These are phyloP conservation scores for Arabidopsis hybrid DNA, from an alignment of 441 rosid species.

Conservation along the genomic window DNA sequence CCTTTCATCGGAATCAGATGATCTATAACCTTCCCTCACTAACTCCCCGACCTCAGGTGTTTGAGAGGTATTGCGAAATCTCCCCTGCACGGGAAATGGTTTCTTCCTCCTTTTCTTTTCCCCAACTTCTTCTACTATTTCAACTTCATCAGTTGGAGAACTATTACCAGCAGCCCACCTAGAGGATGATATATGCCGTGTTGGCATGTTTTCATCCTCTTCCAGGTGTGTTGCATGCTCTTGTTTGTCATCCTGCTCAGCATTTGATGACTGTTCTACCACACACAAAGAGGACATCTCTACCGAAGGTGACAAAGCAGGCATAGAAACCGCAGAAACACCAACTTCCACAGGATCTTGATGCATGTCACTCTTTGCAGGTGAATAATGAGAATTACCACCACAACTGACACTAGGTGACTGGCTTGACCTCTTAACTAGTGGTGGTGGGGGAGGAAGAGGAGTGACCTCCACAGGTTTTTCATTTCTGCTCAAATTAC, in stretches of 20 bases:
- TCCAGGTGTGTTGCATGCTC: constrained; percentile 51
- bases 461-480: constrained; percentile 44
- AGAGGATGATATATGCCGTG: constrained; percentile 88
- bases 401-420: constrained; percentile 54
- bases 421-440: constrained; percentile 52
- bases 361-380: constrained; percentile 48
- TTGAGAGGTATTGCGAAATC: constrained; percentile 52
- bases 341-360: constrained; percentile 48
- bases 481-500: constrained; percentile 51
- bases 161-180: constrained; percentile 92
- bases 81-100: constrained; percentile 50
- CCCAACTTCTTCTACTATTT: constrained; percentile 75
- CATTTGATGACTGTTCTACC: constrained; percentile 53
- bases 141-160: constrained; percentile 94
- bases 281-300: constrained; percentile 49
- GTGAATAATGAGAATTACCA: constrained; percentile 52
- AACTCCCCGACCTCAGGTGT: constrained; percentile 71
- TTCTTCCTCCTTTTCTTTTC: constrained; percentile 70
- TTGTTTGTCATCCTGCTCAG: constrained; percentile 46
- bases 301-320: constrained; percentile 49
- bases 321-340: constrained; percentile 44
- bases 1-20: constrained; percentile 72
- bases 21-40: constrained; percentile 68
- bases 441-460: constrained; percentile 75
- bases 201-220: constrained; percentile 72